Evolutionary conservation across 2,329 filamentous ascomycete species (phyloP).

Genomic region (Penicillium paneum): DNA sequence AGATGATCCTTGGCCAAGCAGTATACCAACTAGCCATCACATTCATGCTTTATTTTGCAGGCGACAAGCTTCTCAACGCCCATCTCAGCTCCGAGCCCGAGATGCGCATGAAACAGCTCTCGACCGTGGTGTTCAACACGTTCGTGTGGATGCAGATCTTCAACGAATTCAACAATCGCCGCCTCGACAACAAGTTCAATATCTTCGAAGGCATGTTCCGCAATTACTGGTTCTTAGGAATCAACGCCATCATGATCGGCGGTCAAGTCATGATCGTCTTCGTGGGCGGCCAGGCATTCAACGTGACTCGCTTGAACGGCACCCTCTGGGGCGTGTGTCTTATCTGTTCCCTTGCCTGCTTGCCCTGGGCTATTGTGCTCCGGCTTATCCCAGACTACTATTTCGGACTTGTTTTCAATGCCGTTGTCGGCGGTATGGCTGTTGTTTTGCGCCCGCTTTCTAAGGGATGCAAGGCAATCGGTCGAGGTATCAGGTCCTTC

Average conservation of each 20-base stretch:
- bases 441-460: slow-evolving; percentile 47
- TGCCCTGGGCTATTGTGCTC: slow-evolving; percentile 77
- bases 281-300: slow-evolving; percentile 77
- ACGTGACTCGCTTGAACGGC: slow-evolving; percentile 66
- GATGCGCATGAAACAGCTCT: slow-evolving; percentile 51
- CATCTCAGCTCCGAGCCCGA: slow-evolving; percentile 45
- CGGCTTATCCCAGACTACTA: slow-evolving; percentile 74
- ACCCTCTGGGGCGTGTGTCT: slow-evolving; percentile 85
- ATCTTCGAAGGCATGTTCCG: slow-evolving; percentile 83
- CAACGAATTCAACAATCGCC: slow-evolving; percentile 95
- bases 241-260: slow-evolving; percentile 82
- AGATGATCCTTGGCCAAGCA: slow-evolving; percentile 95
- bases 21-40: slow-evolving; percentile 80
- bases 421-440: slow-evolving; percentile 55
- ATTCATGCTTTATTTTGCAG: slow-evolving; percentile 78
- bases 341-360: slow-evolving; percentile 75
- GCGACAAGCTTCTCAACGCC: slow-evolving; percentile 59
- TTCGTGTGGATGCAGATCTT: slow-evolving; percentile 99
- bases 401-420: slow-evolving; percentile 43
- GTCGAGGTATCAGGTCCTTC: slow-evolving; percentile 24
- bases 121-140: slow-evolving; percentile 91
- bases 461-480: slow-evolving; percentile 29
- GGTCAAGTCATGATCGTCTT: slow-evolving; percentile 89
- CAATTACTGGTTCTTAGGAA: slow-evolving; percentile 86
- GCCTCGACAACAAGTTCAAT: slow-evolving; percentile 91